Evolutionary conservation across 2,329 filamentous ascomycete species (phyloP), one percentile per base, ranked within the genome.

Genomic region (Claviceps humidiphila): DNA sequence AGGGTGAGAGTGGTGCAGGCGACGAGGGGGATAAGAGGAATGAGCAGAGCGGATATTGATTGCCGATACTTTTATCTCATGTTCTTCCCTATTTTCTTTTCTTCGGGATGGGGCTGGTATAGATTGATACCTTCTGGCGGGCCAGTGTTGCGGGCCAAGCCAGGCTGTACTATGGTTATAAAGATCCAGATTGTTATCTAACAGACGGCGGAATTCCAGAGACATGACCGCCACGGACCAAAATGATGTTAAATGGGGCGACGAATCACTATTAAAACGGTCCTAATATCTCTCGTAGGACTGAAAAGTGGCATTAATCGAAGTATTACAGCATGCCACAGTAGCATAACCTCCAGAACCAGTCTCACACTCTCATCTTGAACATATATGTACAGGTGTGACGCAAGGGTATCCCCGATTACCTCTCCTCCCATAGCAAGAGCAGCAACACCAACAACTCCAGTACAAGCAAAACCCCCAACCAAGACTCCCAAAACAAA

Each of bases 11-110:
- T 4, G 65, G 66, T n/a, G 65, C 60, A 0, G 60, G 61, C 5
- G 61, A 60, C 4, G 65, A 58, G n/a, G 60, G 51, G 1, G 69
- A 69, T 53, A 57, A 65, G 20, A 67, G 76, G 51, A 66, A 65
- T 55, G 77, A 80, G 61, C 76, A 81, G 63, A 72, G 72, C 50
- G 77, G 78, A 0, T 79, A 75, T 54, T 81, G 34, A n/a, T 45
- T 17, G 26, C 30, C 6, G 9, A 22, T 22, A 7, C 13, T 20
- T 17, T 5, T 3, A 9, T 37, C 13, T 34, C 14, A 17, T 16
- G 2, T 16, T 45, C 5, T 45, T n/a, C 5, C 8, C n/a, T 30
- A 8, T 13, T 20, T 34, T 34, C 9, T 11, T 17, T 26, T 20
- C 17, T 34, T 34, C 26, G 8, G 8, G 26, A 30, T 9, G 26